phyloP scores from a whole-genome alignment of 768 basidiomycete species.

The Kwoniella shandongensis region DNA sequence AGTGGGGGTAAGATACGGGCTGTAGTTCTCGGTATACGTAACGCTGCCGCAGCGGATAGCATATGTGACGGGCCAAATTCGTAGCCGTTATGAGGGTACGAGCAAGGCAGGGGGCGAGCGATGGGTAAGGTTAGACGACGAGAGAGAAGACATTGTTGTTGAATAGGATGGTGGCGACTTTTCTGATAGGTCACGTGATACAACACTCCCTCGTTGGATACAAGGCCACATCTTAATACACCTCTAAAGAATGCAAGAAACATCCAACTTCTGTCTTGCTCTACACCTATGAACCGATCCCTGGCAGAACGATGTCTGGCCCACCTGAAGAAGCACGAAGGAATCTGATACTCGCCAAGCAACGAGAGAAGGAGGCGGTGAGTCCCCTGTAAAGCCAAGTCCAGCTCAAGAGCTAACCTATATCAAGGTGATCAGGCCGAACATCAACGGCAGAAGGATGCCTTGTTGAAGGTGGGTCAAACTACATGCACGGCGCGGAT shows the following conservation, averaged over 20 bases:
- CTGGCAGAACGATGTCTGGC: constrained; percentile 7
- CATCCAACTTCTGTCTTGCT: background rate
- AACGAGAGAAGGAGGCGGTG: constrained; percentile 61
- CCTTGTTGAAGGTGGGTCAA: constrained; percentile 23
- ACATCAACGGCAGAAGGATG: constrained; percentile 42
- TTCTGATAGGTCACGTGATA: too few relatives aligned
- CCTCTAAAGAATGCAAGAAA: too few relatives aligned
- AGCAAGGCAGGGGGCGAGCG: too few relatives aligned
- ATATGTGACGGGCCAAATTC: too few relatives aligned
- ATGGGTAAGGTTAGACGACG: too few relatives aligned
- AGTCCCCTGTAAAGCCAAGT: constrained; percentile 65
- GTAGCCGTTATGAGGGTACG: too few relatives aligned
- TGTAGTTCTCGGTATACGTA: too few relatives aligned
- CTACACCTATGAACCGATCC: background rate
- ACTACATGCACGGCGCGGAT: background rate
- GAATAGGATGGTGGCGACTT: too few relatives aligned
- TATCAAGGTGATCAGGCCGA: constrained; percentile 55
- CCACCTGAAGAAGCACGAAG: constrained; percentile 31
- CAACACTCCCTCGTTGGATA: too few relatives aligned
- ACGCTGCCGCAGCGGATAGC: too few relatives aligned
- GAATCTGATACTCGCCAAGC: constrained; percentile 66
- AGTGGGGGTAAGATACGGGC: background rate
- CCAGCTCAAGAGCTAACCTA: constrained; percentile 66
- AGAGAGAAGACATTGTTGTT: too few relatives aligned
- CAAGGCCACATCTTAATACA: too few relatives aligned